phyloP scores from a whole-genome alignment of 1,139 yeast species.

The Debaryomyces fabryi region DNA sequence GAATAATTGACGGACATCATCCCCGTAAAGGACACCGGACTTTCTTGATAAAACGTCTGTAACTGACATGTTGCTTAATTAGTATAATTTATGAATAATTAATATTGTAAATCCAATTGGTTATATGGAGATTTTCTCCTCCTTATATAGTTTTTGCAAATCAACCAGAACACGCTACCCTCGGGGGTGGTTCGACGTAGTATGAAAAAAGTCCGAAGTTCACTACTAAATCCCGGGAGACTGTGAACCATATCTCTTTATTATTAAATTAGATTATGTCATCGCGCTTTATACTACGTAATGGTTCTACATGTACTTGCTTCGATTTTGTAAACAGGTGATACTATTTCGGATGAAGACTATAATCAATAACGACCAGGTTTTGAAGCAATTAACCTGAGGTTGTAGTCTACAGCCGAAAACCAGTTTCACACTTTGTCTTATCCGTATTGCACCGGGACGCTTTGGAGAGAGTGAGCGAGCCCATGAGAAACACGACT shows the following conservation, averaged over 20 bases:
- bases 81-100: constrained; percentile 5
- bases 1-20: constrained; percentile 90
- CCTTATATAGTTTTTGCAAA: constrained; percentile 10
- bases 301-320: constrained; percentile 2
- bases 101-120: background rate
- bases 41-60: constrained; percentile 79
- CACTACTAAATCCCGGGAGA: constrained; percentile 10
- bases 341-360: background rate
- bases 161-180: constrained; percentile 4
- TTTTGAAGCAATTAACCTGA: background rate
- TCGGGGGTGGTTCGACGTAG: constrained; percentile 10
- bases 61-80: constrained; percentile 35
- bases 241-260: constrained; percentile 9
- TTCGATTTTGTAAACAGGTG: background rate
- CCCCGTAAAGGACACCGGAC: constrained; percentile 98
- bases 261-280: constrained; percentile 3
- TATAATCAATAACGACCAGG: background rate
- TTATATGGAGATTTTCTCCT: constrained; percentile 9
- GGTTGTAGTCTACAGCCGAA: background rate
- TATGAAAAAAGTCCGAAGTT: constrained; percentile 8
- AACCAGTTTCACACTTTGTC: background rate
- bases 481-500: constrained; percentile 1
- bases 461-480: background rate
- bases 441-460: constrained; percentile 5
- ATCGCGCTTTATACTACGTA: constrained; percentile 8